Evolutionary conservation across 73 alveolate genomes (phyloP), one percentile per base, ranked within the genome.

Genomic region (Symbiodinium natans): DNA sequence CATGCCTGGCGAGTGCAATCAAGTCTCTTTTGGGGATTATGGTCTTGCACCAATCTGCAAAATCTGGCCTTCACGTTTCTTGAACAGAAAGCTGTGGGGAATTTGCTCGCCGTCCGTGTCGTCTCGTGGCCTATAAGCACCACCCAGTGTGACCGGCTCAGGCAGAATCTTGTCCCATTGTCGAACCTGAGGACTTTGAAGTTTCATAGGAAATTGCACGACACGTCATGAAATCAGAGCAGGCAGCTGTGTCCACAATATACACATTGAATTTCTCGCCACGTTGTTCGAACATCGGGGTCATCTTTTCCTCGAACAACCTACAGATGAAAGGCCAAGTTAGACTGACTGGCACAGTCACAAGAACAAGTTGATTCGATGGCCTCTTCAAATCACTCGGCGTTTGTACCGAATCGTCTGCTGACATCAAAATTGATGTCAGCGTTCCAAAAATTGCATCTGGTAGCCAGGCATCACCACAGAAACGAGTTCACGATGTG

Each of bases 1-100:
- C 40, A 83, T 3, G 25, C 92, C 92, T 83, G 42, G 29, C 63
- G 17, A 17, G 63, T 10, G 63, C 63, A 48, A 8, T 10, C 17
- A 48, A 17, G 17, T 25, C 31, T 4, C 4, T 7, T 3, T 34
- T 38, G 7, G 59, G 11, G 7, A 36, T 6, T 59, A 33, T 5
- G 33, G 31, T 38, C 19, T 41, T 27, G 9, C 41, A 31, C 15
- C 2, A 17, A 13, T 27, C 40, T 25, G 6, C 36, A 40, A 27
- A 41, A 19, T 17, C 41, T 3, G 40, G 73, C 92, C 11, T 7
- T 42, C 82, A 0, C 93, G 42, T 7, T 31, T 23, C 38, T 73
- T 71, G 33, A 46, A 84, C n/a, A 48, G 27, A 17, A 84, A 84
- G 34, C 82, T 46, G 82, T 84, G 93, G 3, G 93, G 93, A 39